Percentiles rank a stretch among this genome's conserved stretches.
Evolutionary conservation across 2,329 filamentous ascomycete species (phyloP).

Genomic region (Cytospora mali): DNA sequence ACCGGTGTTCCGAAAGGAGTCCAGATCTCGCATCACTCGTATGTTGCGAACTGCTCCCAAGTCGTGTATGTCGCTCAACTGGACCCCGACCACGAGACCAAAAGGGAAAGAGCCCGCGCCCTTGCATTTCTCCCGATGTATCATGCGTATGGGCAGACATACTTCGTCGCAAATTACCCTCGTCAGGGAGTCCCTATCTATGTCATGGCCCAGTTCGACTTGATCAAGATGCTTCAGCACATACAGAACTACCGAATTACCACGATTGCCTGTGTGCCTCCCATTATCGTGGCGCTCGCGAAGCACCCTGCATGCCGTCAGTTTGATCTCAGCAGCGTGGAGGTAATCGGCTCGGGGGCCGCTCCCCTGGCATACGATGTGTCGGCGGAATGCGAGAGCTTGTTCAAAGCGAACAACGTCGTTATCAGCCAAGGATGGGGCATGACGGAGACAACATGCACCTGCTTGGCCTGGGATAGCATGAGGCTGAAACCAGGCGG

Average conservation of each 20-base stretch:
- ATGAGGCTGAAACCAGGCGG: slow-evolving; percentile 32
- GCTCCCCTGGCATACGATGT: slow-evolving; percentile 67
- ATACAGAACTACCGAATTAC: slow-evolving; percentile 72
- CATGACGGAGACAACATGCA: slow-evolving; percentile 83
- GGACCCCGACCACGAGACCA: slow-evolving; percentile 51
- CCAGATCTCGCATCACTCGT: slow-evolving; percentile 76
- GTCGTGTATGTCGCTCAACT: slow-evolving; percentile 52
- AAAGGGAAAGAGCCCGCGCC: slow-evolving; percentile 42
- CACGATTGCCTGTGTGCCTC: slow-evolving; percentile 68
- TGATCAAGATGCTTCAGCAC: slow-evolving; percentile 68
- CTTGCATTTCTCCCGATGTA: slow-evolving; percentile 79
- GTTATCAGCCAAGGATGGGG: slow-evolving; percentile 73
- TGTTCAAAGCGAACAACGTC: slow-evolving; percentile 49
- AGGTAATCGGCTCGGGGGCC: slow-evolving; percentile 64
- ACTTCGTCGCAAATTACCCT: slow-evolving; percentile 63
- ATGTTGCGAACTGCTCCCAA: slow-evolving; percentile 70
- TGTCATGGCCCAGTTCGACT: slow-evolving; percentile 78
- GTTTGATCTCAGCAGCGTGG: slow-evolving; percentile 69
- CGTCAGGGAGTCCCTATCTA: slow-evolving; percentile 68
- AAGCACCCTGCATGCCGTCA: slow-evolving; percentile 69
- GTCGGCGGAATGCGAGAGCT: slow-evolving; percentile 58
- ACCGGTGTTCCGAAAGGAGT: slow-evolving; percentile 86
- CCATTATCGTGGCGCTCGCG: slow-evolving; percentile 71
- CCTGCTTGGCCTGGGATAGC: slow-evolving; percentile 64
- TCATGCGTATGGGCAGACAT: slow-evolving; percentile 73